Evolutionary conservation across 805 yeast species (phyloP).

Genomic region (Schizosaccharomyces osmophilus): DNA sequence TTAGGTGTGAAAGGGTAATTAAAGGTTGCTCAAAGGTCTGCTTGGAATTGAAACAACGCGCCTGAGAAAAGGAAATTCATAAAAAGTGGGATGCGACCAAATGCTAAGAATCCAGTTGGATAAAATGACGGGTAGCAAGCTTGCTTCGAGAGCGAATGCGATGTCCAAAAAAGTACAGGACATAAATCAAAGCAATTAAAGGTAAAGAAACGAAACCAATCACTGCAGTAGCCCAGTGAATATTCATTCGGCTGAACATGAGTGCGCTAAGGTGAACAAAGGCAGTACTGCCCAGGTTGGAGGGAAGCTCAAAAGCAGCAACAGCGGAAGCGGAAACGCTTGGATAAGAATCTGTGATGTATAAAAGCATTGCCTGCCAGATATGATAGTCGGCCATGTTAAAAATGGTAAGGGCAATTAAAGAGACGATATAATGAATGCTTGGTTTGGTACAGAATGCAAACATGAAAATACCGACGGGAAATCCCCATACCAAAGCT

Average conservation of each 20-base stretch:
- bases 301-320: conserved; percentile 20
- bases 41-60: too few relatives aligned
- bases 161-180: neutral
- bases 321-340: conserved; percentile 55
- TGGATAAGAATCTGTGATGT: conserved; percentile 41
- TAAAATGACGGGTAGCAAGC: neutral
- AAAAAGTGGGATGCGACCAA: too few relatives aligned
- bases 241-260: neutral
- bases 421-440: neutral
- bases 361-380: conserved; percentile 21
- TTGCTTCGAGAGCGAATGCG: conserved; percentile 1
- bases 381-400: neutral
- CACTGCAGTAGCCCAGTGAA: neutral
- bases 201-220: neutral
- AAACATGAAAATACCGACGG: neutral
- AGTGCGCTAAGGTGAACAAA: neutral
- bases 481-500: neutral
- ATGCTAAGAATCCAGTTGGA: too few relatives aligned
- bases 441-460: neutral
- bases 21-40: too few relatives aligned
- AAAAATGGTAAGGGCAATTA: neutral
- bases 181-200: neutral
- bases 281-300: neutral
- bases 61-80: too few relatives aligned
- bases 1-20: too few relatives aligned